Percentiles rank a stretch among this genome's conserved stretches.
phyloP scores from a whole-genome alignment of 805 yeast genomes.

The Wickerhamomyces xylosicus region DNA sequence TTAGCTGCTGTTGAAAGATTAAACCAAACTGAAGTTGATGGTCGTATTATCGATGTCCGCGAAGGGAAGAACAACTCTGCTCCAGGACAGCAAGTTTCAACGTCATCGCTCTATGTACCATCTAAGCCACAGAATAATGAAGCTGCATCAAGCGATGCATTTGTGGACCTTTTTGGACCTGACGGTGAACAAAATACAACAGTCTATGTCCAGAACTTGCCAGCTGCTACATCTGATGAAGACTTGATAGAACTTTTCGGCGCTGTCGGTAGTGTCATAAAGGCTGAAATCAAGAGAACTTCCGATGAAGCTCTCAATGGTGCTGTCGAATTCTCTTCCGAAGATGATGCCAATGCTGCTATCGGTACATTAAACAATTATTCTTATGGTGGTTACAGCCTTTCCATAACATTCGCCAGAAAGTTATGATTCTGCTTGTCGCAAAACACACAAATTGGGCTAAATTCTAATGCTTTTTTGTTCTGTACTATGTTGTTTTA shows the following conservation, averaged over 20 bases:
- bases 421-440: constrained; percentile 7
- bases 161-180: constrained; percentile 57
- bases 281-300: constrained; percentile 66
- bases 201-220: constrained; percentile 69
- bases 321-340: constrained; percentile 65
- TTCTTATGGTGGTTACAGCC: constrained; percentile 73
- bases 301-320: constrained; percentile 68
- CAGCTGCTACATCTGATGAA: constrained; percentile 78
- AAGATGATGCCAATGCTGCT: constrained; percentile 63
- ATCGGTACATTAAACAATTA: constrained; percentile 68
- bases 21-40: constrained; percentile 63
- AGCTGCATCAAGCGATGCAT: constrained; percentile 26
- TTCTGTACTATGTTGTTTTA: too few relatives aligned
- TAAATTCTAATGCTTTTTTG: too few relatives aligned
- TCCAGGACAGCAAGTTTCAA: constrained; percentile 1
- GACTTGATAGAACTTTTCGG: constrained; percentile 82
- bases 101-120: constrained; percentile 1
- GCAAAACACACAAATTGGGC: too few relatives aligned
- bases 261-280: constrained; percentile 64
- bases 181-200: constrained; percentile 49
- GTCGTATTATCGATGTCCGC: constrained; percentile 72
- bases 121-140: constrained; percentile 20
- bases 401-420: constrained; percentile 57
- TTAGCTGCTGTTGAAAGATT: constrained; percentile 56
- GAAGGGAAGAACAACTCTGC: constrained; percentile 41